Evolutionary conservation across 2,329 filamentous ascomycete genomes (phyloP), one percentile per base, ranked within the genome.

Genomic region (Fusarium nisikadoi): DNA sequence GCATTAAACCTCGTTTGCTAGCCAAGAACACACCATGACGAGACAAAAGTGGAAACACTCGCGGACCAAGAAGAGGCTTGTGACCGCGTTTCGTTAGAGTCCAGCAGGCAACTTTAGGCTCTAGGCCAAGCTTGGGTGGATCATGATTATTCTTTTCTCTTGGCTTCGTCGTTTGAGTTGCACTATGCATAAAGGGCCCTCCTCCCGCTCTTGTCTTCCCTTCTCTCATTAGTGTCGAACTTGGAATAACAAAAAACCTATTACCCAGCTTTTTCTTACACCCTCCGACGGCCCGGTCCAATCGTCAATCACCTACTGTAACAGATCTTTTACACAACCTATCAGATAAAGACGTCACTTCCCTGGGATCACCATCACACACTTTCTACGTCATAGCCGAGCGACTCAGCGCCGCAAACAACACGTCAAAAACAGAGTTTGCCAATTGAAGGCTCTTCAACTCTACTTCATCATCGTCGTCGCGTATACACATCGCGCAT

Each of bases 31-130:
- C 54, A 50, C 45, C 31, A 60, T 52, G 45, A 64, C 39, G 35
- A 46, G 39, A 41, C n/a, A 72, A 72, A 69, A 72, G 68, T 65
- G 69, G 69, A 45, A 60, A 65, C 45, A 46, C 43, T 35, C 12
- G 27, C 23, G 52, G 23, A 25, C 20, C 20, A 41, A 49, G 19
- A 50, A 61, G 25, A 46, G 49, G 66, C 67, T 53, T 61, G 67
- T 70, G 67, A 66, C 66, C 50, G 49, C 19, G 41, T 60, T 70
- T 53, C 52, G 35, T 56, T 39, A 50, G 25, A 45, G 58, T 69
- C 58, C 31, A 52, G 47, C 49, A 61, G 60, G 35, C 60, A 56
- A 70, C 49, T 70, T 70, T 49, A 50, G 25, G n/a, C 47, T 58
- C 43, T 47, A 50, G 31, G 62, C 52, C 27, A 66, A 43, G 55